Base-by-base conservation (phyloP, 768 basidiomycete species). In the Termitomyces sp. region DNA sequence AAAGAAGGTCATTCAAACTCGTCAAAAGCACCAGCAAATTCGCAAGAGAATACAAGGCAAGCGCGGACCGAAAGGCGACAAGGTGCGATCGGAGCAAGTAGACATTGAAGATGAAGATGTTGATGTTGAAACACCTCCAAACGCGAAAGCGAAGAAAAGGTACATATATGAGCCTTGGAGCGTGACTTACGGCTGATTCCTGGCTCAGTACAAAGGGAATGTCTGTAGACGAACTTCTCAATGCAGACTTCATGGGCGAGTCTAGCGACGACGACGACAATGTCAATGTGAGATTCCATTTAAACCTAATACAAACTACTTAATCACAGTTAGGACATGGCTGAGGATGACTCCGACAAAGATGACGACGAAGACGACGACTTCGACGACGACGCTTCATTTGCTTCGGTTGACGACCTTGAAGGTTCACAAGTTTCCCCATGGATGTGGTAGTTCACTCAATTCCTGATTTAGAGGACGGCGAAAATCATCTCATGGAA, bases 1-100 rank as follows among this genome's bases (percentile, higher is more conserved):
- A 54, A 92, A 92, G 67, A 88, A 91, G 62, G 83, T 85, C 20
- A 97, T 98, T 52, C 80, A 92, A 64, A 81, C 86, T 5, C 79
- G 95, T n/a, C 82, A 86, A 57, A 90, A 92, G 64, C 83, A 87
- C 65, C 87, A 93, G 66, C 82, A 91, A 66, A 75, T 83, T 60
- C 81, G 83, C 65, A 89, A 87, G 71, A 86, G 87, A 70, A 77
- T 83, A 30, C 81, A 90, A 66, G 76, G 79, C 43, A 80, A 88
- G 62, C 82, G 79, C 63, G 76, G 76, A 56, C 63, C 69, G 63
- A 79, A 74, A 60, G 74, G 68, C 61, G 66, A 67, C 33, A 70
- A 80, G 55, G 63, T 67, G 43, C 60, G 62, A 41, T 43, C 58
- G 1, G 68, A 68, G 30, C 67, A 66, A 28, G 71, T 68, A 47